Evolutionary conservation across 805 yeast genomes (phyloP).

Genomic region (Teunomyces barrocoloradensis): DNA sequence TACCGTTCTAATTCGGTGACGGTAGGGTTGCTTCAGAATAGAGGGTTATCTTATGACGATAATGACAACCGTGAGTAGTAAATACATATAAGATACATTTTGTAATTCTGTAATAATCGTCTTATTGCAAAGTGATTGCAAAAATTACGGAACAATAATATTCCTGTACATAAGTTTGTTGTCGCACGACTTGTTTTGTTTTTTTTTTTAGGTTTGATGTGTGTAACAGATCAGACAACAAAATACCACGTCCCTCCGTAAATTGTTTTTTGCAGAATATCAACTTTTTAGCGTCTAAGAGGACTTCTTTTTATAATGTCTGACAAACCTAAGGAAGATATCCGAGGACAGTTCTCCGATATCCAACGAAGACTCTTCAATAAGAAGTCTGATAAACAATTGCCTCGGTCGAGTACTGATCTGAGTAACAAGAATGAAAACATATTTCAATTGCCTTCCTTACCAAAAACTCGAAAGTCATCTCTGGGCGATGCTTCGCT

Average conservation of each 20-base stretch:
- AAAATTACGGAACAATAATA: no score
- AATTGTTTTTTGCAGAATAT: not conserved
- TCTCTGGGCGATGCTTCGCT: not conserved
- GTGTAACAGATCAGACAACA: constrained; percentile 4
- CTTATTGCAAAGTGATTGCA: no score
- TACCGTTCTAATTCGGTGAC: constrained; percentile 40
- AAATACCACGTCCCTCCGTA: not conserved
- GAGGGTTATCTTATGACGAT: not conserved
- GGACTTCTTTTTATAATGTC: not conserved
- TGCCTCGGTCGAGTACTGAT: constrained; percentile 8
- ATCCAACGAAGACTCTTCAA: constrained; percentile 39
- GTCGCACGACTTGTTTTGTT: constrained; percentile 2
- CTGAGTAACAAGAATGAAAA: constrained; percentile 12
- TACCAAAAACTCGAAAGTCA: constrained; percentile 5
- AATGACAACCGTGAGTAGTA: not conserved
- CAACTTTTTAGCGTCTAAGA: not conserved
- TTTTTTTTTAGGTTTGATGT: not conserved
- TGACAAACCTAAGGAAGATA: constrained; percentile 11
- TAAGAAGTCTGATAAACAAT: constrained; percentile 12
- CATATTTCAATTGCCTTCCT: constrained; percentile 11
- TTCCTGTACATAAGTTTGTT: not conserved
- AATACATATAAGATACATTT: not conserved
- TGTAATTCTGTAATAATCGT: not conserved
- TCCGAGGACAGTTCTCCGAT: constrained; percentile 38
- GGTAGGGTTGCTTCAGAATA: constrained; percentile 37